Percentiles rank a stretch among this genome's conserved stretches.
phyloP scores from a whole-genome alignment of 768 basidiomycete genomes.

The Peribolospora baueri region DNA sequence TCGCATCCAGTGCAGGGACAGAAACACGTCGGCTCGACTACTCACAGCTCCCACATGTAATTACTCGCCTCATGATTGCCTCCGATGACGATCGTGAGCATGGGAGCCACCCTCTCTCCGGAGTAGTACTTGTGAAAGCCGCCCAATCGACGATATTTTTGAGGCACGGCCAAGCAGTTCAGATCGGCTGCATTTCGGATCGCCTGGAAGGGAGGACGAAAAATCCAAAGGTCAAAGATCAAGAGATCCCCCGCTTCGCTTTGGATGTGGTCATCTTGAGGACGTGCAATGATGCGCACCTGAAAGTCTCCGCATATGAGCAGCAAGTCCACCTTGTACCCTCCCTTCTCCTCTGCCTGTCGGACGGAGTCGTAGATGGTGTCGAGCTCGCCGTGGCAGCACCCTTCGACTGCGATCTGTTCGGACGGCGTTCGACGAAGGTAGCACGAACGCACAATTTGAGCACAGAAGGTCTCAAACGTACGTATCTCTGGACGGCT shows the following conservation, averaged over 20 bases:
- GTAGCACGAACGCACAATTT: too few relatives aligned
- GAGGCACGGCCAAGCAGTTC: slow-evolving; percentile 69
- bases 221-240: neutral
- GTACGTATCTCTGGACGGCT: too few relatives aligned
- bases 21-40: neutral
- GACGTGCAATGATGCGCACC: slow-evolving; percentile 8
- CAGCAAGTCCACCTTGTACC: slow-evolving; percentile 53
- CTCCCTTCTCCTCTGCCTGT: slow-evolving; percentile 34
- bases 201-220: slow-evolving; percentile 29
- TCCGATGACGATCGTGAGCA: slow-evolving; percentile 80
- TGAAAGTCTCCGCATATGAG: slow-evolving; percentile 86
- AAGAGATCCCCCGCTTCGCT: too few relatives aligned
- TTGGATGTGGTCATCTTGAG: neutral
- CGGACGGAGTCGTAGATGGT: slow-evolving; percentile 48
- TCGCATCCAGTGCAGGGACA: neutral
- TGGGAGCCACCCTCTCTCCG: slow-evolving; percentile 51
- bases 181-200: slow-evolving; percentile 64
- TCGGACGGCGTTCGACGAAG: too few relatives aligned
- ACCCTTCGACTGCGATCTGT: slow-evolving; percentile 74
- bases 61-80: slow-evolving; percentile 96
- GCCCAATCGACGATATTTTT: slow-evolving; percentile 62
- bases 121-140: slow-evolving; percentile 73
- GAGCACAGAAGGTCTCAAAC: too few relatives aligned
- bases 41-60: slow-evolving; percentile 86
- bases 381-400: slow-evolving; percentile 84